Base-by-base conservation (phyloP, 1,139 yeast genomes). In the Ogataea hybrid region DNA sequence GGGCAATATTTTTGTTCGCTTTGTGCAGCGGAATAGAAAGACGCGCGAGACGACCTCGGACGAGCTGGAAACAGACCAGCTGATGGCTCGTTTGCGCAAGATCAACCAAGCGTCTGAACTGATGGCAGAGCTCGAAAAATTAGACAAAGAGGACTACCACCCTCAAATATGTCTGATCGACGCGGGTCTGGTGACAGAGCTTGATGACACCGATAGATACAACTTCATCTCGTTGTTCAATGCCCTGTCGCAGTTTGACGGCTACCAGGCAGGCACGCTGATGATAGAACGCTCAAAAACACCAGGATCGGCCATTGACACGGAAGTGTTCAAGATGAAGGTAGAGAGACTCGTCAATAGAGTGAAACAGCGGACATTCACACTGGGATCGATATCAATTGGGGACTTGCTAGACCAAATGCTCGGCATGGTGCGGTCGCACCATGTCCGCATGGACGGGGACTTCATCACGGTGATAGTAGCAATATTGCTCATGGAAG, bases 391-490 rank as follows among this genome's bases (percentile, higher is more conserved):
- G 41, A 84, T 94, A 18, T 84, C 94, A 37, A 85, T 92, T 49
- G 97, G 97, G 3, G 97, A 90, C 59, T 70, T 94, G 47, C 69
- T 92, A 45, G 94, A 89, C 53, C 85, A 81, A 58, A 92, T 92
- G 70, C 71, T 92, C 47, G 71, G 81, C 2, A 89, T 92, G 97
- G 97, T 94, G 14, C 73, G 97, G 46, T 70, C 72, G 14, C 98
- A 92, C 61, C 99, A 94, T 62, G 98, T 92, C 16, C 75, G 97
- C 59, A 86, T 94, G 96, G 99, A 92, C 58, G 95, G 96, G 6
- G 98, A 92, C 62, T 92, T 92, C 58, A 83, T 92, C 35, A 88
- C 96, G 20, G 96, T 94, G 21, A 85, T 92, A 14, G 89, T 92
- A 30, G 96, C 97, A 1, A 89, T 92, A 28, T 66, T 92, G 40